phyloP scores from a whole-genome alignment of 2,329 filamentous ascomycete genomes.

The Colletotrichum tamarilloi region DNA sequence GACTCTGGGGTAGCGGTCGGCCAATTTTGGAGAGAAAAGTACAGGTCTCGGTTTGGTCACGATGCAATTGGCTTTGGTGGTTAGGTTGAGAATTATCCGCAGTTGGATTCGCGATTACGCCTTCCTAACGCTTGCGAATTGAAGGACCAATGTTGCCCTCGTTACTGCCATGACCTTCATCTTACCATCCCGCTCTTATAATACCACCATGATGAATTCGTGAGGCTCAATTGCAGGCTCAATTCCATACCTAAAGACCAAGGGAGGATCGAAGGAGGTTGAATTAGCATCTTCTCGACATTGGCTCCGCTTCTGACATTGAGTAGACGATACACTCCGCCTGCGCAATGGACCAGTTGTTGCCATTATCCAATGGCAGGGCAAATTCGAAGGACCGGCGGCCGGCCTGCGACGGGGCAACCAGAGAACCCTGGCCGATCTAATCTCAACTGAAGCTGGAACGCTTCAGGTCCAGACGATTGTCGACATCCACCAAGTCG shows the following conservation, averaged over 20 bases:
- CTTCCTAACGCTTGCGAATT: too few species aligned
- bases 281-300: background rate
- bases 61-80: background rate
- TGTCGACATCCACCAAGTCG: background rate
- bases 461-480: slow-evolving; percentile 15
- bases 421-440: background rate
- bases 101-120: background rate
- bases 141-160: background rate
- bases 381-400: slow-evolving; percentile 1
- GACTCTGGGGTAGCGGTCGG: background rate
- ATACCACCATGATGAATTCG: too few species aligned
- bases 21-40: background rate
- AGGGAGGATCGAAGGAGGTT: background rate
- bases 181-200: background rate
- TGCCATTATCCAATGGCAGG: slow-evolving; percentile 33
- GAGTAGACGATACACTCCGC: background rate
- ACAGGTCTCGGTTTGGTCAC: background rate
- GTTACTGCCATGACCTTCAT: background rate
- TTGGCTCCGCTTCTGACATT: background rate
- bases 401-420: slow-evolving; percentile 31
- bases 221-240: background rate
- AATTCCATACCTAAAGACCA: background rate
- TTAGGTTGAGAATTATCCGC: background rate
- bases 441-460: slow-evolving; percentile 31
- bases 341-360: background rate